Evolutionary conservation across 371 early-diverging fungal genomes (phyloP).

Genomic region (Mucor indicus): DNA sequence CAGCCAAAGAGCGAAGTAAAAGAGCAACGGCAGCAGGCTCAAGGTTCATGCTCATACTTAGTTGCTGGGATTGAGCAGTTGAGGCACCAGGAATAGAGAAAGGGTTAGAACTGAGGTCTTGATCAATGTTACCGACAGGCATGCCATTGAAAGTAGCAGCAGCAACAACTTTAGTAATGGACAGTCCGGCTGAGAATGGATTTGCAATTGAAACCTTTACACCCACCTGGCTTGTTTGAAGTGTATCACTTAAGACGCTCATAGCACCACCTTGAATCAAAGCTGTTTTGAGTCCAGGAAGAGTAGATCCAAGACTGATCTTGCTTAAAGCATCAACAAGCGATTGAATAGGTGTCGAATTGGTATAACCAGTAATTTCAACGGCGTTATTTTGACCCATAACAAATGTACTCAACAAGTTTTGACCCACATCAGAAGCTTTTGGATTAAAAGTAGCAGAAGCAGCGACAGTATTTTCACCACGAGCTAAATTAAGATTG

Average conservation of each 20-base stretch:
- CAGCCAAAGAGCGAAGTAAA: conserved; percentile 48
- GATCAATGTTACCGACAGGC: conserved; percentile 32
- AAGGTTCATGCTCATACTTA: conserved; percentile 42
- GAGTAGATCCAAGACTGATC: conserved; percentile 42
- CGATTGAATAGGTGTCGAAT: conserved; percentile 48
- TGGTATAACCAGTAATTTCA: conserved; percentile 42
- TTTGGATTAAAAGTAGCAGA: conserved; percentile 50
- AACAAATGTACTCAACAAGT: conserved; percentile 49
- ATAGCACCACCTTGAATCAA: conserved; percentile 47
- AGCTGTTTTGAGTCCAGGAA: conserved; percentile 51
- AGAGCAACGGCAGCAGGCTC: conserved; percentile 43
- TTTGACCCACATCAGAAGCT: conserved; percentile 43
- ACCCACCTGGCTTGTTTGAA: conserved; percentile 41
- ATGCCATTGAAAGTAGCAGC: conserved; percentile 48
- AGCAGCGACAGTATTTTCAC: conserved; percentile 48
- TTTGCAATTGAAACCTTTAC: conserved; percentile 55
- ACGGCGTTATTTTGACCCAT: conserved; percentile 52
- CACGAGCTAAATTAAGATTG: conserved; percentile 51
- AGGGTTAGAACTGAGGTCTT: conserved; percentile 41
- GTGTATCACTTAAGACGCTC: conserved; percentile 38
- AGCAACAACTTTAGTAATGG: conserved; percentile 48
- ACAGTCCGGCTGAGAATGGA: conserved; percentile 52
- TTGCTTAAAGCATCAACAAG: conserved; percentile 41
- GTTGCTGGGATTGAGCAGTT: conserved; percentile 27
- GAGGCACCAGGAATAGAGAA: conserved; percentile 31